Evolutionary conservation across 2,329 filamentous ascomycete species (phyloP), one percentile per base, ranked within the genome.

Genomic region (Hortaea sp.): DNA sequence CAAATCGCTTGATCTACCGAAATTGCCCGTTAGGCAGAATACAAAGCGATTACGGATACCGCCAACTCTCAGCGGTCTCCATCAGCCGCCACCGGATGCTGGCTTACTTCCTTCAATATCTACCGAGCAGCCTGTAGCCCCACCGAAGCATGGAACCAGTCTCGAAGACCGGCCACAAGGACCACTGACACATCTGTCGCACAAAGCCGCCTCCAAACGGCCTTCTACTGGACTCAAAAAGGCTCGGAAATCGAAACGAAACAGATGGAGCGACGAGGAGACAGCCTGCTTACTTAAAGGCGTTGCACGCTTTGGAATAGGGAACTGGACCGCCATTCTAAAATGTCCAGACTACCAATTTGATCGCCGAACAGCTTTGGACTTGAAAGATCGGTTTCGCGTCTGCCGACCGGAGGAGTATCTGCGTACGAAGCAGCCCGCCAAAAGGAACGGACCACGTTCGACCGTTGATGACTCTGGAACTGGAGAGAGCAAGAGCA

Each of bases 251-350:
- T 39, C 49, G 5, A 53, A 56, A 41, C 57, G 62, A 6, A 78
- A 75, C 45, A 75, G 72, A 50, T 83, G 79, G 79, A 75, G 74
- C 1, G 73, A 80, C n/a, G 67, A 78, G 51, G 79, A 83, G 60
- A 82, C 78, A 0, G 69, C 67, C 29, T 69, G 75, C 51, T 60
- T 83, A 28, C 64, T 82, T 9, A 66, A 71, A 47, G 79, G 79
- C 0, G 79, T 81, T 6, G 69, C 74, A 34, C 74, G 71, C 50
- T 80, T 77, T 54, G 79, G 79, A 1, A 76, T 81, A 49, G 79
- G 79, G 3, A 79, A 72, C 51, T 83, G 79, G 79, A 82, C 78
- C 46, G 74, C 73, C 52, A 82, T 83, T 12, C 59, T 81, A 28
- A 67, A 75, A 3, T 74, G 76, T 52, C 61, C 73, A 11, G 75